Base-by-base conservation (phyloP, 139 green algal genomes). In the Gonium pectorale region DNA sequence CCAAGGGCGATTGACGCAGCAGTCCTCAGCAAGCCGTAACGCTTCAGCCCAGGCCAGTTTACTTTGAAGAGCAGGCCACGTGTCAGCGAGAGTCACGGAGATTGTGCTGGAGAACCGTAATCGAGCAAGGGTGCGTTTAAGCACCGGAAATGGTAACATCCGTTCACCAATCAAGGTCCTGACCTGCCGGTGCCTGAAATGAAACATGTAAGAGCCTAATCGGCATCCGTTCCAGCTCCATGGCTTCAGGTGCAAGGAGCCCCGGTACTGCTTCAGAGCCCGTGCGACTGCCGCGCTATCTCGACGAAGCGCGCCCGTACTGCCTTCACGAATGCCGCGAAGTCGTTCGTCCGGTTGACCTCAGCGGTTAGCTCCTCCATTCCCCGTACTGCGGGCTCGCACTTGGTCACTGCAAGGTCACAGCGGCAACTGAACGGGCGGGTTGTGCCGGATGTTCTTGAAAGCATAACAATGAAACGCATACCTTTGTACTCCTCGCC, bases 281-380 rank as follows among this genome's bases (percentile, higher is more conserved):
- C 70, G 7, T 35, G 44, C 1, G 44, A 56, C 70, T 63, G 46
- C 17, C 31, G 31, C 13, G 70, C 70, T 1, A 54, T 4, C 35
- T 40, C 21, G 29, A 85, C 79, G 33, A 77, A 85, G 8, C 46
- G 13, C 37, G 49, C 9, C n/a, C 79, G 63, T 3, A 85, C 64
- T 2, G 5, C 66, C 63, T 85, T 85, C 13, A 85, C 49, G 33
- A 77, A 77, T 0, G 26, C 49, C 2, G 33, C 79, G 11, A 85
- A 77, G 44, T 85, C 46, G 49, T 78, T 75, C 1, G 63, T 78
- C n/a, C 27, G 29, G 64, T 85, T 85, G 24, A 85, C 49, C 64
- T 85, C 46, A 0, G 35, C 37, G 19, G 22, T 31, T 2, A 85
- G 79, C 38, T 67, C 46, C n/a, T 68, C 79, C 63, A 85, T n/a